Conservation (phyloP, 768 basidiomycete genomes). For the Psilocybe subaeruginosa region DNA sequence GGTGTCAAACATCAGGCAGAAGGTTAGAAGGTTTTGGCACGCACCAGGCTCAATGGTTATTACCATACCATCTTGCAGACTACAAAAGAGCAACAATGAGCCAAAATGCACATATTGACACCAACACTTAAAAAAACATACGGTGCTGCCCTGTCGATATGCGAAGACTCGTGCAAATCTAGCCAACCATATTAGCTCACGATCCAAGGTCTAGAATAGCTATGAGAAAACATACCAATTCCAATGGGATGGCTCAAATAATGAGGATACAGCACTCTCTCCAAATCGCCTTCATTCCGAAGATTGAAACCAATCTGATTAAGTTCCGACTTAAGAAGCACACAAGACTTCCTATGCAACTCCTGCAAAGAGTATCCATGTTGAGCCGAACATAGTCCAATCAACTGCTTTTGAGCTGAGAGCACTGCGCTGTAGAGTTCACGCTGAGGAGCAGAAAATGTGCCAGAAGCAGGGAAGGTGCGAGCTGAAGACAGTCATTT, state of each 20-base stretch:
- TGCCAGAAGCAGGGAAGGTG: constrained; percentile 86
- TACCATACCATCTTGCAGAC: constrained; percentile 85
- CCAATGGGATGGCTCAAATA: constrained; percentile 92
- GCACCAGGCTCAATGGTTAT: constrained; percentile 89
- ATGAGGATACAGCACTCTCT: constrained; percentile 90
- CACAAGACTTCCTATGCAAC: constrained; percentile 76
- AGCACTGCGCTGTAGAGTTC: constrained; percentile 86
- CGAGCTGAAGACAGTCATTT: constrained; percentile 53
- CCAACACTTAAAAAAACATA: constrained; percentile 32
- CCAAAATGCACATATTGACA: not conserved
- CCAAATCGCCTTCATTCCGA: constrained; percentile 51
- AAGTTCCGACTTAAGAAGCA: constrained; percentile 70
- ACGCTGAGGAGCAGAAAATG: constrained; percentile 76
- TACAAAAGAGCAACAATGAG: constrained; percentile 24
- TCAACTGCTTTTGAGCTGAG: constrained; percentile 68
- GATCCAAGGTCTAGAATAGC: not conserved
- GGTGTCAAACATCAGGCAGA: not conserved
- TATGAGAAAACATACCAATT: constrained; percentile 35
- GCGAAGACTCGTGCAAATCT: constrained; percentile 90
- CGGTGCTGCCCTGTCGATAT: constrained; percentile 58
- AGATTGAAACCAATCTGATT: constrained; percentile 77
- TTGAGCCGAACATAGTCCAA: constrained; percentile 61
- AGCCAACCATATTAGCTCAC: not conserved
- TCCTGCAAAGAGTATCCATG: constrained; percentile 66
- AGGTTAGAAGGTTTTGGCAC: constrained; percentile 6